phyloP scores from a whole-genome alignment of 805 yeast species.

The Limtongia smithiae region DNA sequence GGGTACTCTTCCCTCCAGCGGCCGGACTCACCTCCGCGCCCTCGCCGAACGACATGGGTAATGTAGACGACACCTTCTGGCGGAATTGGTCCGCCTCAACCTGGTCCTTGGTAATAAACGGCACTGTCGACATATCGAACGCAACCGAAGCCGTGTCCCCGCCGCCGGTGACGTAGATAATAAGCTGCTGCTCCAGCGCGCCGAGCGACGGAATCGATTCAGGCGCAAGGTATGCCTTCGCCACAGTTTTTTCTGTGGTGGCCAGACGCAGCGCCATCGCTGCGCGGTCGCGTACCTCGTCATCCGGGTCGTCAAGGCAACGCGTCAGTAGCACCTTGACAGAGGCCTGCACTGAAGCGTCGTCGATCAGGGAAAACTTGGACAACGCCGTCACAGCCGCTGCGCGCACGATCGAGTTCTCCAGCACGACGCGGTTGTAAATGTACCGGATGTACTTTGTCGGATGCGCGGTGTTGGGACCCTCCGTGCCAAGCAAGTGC shows the following conservation, averaged over 20 bases:
- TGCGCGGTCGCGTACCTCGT: constrained; percentile 97
- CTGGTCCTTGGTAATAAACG: constrained; percentile 44
- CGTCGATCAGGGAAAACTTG: constrained; percentile 79
- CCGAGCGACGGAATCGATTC: constrained; percentile 67
- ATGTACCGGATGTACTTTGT: constrained; percentile 91
- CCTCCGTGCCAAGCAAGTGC: constrained; percentile 90
- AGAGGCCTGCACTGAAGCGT: constrained; percentile 60
- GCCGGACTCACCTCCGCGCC: constrained; percentile 23
- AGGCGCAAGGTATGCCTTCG: constrained; percentile 56
- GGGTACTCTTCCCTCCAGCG: constrained; percentile 10
- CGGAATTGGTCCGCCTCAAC: constrained; percentile 39
- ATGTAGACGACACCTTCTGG: constrained; percentile 48
- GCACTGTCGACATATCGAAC: constrained; percentile 69
- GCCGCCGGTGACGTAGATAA: constrained; percentile 58
- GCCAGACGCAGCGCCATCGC: constrained; percentile 71
- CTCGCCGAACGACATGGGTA: constrained; percentile 18
- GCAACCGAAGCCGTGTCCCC: constrained; percentile 48
- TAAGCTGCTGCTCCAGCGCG: constrained; percentile 72
- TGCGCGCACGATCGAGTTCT: constrained; percentile 90
- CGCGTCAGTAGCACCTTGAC: constrained; percentile 73
- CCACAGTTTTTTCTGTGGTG: constrained; percentile 39
- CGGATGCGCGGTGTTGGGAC: constrained; percentile 82
- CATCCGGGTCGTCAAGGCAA: constrained; percentile 84
- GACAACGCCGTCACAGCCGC: constrained; percentile 92
- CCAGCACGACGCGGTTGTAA: constrained; percentile 93